Conservation (phyloP, 73 alveolate species). For the Tetrahymena thermophila region DNA sequence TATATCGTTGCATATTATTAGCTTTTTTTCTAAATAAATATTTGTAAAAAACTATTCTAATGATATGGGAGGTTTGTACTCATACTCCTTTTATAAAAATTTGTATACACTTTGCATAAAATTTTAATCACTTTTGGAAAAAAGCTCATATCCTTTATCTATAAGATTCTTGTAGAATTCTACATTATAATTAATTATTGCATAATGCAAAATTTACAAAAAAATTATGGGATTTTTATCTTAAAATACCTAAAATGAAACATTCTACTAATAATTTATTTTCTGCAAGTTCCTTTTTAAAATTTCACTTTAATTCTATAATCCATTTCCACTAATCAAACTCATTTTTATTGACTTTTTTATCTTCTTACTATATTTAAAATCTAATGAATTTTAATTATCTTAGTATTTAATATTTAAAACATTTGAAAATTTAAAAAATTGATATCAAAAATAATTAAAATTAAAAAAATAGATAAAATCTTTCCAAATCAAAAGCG, state of each 20-base stretch:
- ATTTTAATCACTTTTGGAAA: conserved; percentile 60
- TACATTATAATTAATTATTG: conserved; percentile 48
- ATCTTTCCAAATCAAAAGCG: neutral
- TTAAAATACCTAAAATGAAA: conserved; percentile 33
- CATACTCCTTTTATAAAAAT: conserved; percentile 48
- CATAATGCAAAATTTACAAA: conserved; percentile 52
- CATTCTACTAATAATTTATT: conserved; percentile 42
- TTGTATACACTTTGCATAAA: conserved; percentile 54
- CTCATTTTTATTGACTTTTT: neutral
- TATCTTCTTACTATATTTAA: neutral
- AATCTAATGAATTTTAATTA: too few species aligned
- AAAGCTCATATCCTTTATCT: conserved; percentile 60
- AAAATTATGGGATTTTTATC: conserved; percentile 54
- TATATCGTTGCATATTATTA: conserved; percentile 57
- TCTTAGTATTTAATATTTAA: too few species aligned
- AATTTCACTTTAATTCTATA: neutral
- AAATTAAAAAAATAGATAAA: too few species aligned
- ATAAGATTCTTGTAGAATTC: conserved; percentile 48
- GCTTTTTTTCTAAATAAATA: conserved; percentile 54
- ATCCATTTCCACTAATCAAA: neutral
- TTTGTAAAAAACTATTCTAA: conserved; percentile 52
- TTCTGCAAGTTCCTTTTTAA: conserved; percentile 11
- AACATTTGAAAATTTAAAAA: too few species aligned
- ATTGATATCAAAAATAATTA: too few species aligned
- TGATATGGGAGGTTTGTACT: conserved; percentile 50